Percentiles rank a stretch among this genome's conserved stretches.
Evolutionary conservation across 1,139 yeast species (phyloP).

Genomic region (Hyphopichia khmerensis): DNA sequence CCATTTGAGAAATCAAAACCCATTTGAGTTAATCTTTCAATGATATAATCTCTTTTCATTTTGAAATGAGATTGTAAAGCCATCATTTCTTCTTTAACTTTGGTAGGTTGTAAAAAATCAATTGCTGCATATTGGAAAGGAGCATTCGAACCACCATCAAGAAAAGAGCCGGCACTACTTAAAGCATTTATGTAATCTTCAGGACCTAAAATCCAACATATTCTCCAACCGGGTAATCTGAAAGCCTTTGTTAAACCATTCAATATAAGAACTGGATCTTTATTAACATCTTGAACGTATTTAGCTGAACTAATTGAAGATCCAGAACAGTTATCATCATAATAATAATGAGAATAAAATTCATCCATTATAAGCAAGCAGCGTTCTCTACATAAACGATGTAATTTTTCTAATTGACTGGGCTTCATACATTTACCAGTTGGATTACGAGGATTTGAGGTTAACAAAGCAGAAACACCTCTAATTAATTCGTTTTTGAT

Average conservation of each 20-base stretch:
- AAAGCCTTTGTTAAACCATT: constrained; percentile 68
- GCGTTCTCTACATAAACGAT: constrained; percentile 54
- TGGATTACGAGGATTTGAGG: constrained; percentile 69
- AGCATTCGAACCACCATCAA: constrained; percentile 67
- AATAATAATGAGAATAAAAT: constrained; percentile 63
- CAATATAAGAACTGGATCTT: constrained; percentile 61
- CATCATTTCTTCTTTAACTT: constrained; percentile 55
- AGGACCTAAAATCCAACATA: constrained; percentile 69
- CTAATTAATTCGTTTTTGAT: constrained; percentile 56
- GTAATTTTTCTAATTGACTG: constrained; percentile 52
- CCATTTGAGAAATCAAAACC: constrained; percentile 51
- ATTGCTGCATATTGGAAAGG: constrained; percentile 67
- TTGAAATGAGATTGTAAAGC: constrained; percentile 63
- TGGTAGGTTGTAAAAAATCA: constrained; percentile 53
- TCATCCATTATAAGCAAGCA: constrained; percentile 69
- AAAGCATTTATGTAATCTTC: constrained; percentile 60
- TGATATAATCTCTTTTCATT: constrained; percentile 60
- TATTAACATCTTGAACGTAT: constrained; percentile 56
- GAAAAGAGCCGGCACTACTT: constrained; percentile 61
- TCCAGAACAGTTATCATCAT: constrained; percentile 59
- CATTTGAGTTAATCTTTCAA: constrained; percentile 52
- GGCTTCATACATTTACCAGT: constrained; percentile 60
- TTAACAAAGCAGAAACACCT: constrained; percentile 62
- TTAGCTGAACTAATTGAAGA: constrained; percentile 56
- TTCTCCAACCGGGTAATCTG: constrained; percentile 70